Evolutionary conservation across 148 eudicot species (phyloP).

Genomic region (Camellia lanceoleosa): DNA sequence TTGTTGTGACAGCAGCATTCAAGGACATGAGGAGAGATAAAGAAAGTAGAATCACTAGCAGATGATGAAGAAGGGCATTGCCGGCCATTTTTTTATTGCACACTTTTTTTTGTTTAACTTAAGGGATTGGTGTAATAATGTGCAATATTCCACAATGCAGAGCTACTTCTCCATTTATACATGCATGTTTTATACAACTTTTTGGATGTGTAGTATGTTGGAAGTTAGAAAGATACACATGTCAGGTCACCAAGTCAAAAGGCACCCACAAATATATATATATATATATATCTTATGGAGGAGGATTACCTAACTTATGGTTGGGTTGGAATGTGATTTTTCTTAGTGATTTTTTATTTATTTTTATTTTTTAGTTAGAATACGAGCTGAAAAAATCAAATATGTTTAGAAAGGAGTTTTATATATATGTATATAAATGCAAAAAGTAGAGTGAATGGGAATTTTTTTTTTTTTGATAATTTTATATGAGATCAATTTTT

Average conservation of each 20-base stretch:
- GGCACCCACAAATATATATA: too few species aligned
- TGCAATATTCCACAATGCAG: neutral
- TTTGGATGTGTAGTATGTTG: neutral
- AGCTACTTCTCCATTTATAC: neutral
- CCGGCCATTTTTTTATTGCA: conserved; percentile 22
- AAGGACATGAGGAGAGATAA: conserved; percentile 34
- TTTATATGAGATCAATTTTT: too few species aligned
- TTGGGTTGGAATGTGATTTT: too few species aligned
- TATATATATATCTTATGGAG: too few species aligned
- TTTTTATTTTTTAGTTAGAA: too few species aligned
- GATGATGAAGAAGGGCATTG: conserved; percentile 15
- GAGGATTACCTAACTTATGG: too few species aligned
- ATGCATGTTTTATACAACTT: conserved; percentile 22
- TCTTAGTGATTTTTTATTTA: too few species aligned
- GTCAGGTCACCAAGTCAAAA: neutral
- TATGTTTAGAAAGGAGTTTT: too few species aligned
- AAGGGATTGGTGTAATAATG: neutral
- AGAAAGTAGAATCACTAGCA: conserved; percentile 31
- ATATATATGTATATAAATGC: too few species aligned
- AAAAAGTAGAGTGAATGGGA: too few species aligned
- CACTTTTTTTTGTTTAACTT: neutral
- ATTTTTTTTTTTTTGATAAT: too few species aligned
- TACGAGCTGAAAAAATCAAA: too few species aligned
- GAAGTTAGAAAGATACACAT: conserved; percentile 5
- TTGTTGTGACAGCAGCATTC: conserved; percentile 23